These are phyloP conservation scores for Candida peoriensis DNA, from an alignment of 805 yeast genomes.

Conservation along the genomic window DNA sequence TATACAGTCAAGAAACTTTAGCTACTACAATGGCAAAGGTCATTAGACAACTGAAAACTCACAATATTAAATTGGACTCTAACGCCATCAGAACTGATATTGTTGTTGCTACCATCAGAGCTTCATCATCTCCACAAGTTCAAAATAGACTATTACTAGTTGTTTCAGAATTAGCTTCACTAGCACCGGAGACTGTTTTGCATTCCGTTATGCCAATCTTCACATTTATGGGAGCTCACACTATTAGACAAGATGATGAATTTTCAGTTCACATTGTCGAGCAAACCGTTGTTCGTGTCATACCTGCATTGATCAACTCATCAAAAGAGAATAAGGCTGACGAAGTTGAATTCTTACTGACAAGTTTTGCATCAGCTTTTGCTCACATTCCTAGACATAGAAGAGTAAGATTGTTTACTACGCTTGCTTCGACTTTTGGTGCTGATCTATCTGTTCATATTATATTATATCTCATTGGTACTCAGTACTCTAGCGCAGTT, in stretches of 20 bases:
- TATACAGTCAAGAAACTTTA: conserved; percentile 85
- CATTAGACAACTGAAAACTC: conserved; percentile 48
- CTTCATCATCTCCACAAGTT: conserved; percentile 88
- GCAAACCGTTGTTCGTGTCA: conserved; percentile 82
- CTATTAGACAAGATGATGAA: conserved; percentile 94
- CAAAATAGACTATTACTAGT: conserved; percentile 85
- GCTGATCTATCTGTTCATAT: conserved; percentile 61
- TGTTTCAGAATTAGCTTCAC: conserved; percentile 78
- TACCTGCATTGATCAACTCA: conserved; percentile 75
- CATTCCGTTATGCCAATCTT: conserved; percentile 99
- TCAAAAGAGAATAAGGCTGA: conserved; percentile 38
- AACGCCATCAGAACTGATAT: conserved; percentile 80
- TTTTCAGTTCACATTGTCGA: conserved; percentile 89
- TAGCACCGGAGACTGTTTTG: conserved; percentile 85
- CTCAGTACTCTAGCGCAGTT: conserved; percentile 58
- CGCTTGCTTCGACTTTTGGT: conserved; percentile 74
- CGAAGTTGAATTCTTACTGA: conserved; percentile 77
- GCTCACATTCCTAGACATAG: conserved; percentile 96
- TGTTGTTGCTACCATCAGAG: conserved; percentile 83
- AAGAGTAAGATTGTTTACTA: conserved; percentile 76
- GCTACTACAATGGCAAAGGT: conserved; percentile 79
- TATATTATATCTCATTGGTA: conserved; percentile 74
- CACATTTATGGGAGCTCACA: conserved; percentile 98
- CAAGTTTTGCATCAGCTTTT: conserved; percentile 92
- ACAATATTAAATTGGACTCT: conserved; percentile 43